Evolutionary conservation across 257 asterid species (phyloP).

Genomic region (Solanum chilense): DNA sequence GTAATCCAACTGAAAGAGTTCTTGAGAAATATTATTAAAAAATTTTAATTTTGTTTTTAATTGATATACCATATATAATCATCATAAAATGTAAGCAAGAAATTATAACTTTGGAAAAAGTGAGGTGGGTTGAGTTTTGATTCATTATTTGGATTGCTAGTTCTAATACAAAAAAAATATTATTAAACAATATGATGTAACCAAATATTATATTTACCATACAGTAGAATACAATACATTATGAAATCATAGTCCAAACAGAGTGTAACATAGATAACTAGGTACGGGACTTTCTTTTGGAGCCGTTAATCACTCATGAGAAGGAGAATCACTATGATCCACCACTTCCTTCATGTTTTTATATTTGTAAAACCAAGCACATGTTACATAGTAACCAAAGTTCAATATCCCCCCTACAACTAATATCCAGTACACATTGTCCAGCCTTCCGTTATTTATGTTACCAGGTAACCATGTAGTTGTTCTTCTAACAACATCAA

Average conservation of each 20-base stretch:
- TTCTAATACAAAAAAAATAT: no score
- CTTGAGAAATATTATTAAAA: no score
- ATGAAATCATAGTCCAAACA: no score
- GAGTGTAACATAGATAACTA: neutral
- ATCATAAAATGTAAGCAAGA: no score
- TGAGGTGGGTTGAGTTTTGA: no score
- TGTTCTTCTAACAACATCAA: neutral
- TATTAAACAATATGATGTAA: no score
- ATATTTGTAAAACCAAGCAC: neutral
- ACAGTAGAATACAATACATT: no score
- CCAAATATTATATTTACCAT: accelerated
- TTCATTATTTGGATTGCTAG: no score
- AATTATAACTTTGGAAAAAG: no score
- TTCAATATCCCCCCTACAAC: neutral
- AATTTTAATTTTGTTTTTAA: no score
- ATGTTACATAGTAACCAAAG: slow-evolving; percentile 1
- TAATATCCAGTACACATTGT: slow-evolving; percentile 12
- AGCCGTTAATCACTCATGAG: neutral
- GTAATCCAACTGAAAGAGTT: no score
- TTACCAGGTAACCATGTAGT: slow-evolving; percentile 13
- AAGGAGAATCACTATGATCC: neutral
- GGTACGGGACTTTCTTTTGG: neutral
- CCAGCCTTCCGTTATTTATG: slow-evolving; percentile 14
- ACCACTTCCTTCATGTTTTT: neutral
- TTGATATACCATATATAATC: no score